Percentiles rank a stretch among this genome's conserved stretches.
These are phyloP conservation scores for Vachellia collinsii DNA, from an alignment of 306 rosid species.

Conservation along the genomic window DNA sequence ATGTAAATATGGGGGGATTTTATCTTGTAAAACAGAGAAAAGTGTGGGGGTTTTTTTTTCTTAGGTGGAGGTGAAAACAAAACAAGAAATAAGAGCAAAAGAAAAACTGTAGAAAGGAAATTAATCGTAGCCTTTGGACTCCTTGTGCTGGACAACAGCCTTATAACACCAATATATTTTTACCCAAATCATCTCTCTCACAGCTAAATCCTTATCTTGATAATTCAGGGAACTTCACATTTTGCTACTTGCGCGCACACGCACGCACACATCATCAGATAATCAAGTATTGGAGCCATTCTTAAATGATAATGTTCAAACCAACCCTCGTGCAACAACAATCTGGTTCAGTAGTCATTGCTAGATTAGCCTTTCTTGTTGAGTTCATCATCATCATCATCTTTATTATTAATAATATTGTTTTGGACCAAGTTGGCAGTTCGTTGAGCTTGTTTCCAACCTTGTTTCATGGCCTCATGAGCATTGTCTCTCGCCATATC, in stretches of 20 bases:
- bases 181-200: background rate
- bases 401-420: background rate
- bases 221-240: background rate
- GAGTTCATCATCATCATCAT: background rate
- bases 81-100: background rate
- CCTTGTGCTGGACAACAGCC: background rate
- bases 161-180: no score
- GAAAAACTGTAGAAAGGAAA: background rate
- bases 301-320: background rate
- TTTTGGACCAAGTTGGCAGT: background rate
- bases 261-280: no score
- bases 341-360: background rate
- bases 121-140: background rate
- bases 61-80: no score
- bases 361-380: background rate
- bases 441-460: background rate
- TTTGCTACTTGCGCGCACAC: background rate
- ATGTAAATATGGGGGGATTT: no score
- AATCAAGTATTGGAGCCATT: background rate
- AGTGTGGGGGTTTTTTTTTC: no score
- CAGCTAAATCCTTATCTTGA: background rate
- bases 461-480: no score
- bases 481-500: background rate
- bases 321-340: background rate
- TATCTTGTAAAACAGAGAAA: no score